Evolutionary conservation across 2,329 filamentous ascomycete species (phyloP).

Genomic region (Penicillium sp.): DNA sequence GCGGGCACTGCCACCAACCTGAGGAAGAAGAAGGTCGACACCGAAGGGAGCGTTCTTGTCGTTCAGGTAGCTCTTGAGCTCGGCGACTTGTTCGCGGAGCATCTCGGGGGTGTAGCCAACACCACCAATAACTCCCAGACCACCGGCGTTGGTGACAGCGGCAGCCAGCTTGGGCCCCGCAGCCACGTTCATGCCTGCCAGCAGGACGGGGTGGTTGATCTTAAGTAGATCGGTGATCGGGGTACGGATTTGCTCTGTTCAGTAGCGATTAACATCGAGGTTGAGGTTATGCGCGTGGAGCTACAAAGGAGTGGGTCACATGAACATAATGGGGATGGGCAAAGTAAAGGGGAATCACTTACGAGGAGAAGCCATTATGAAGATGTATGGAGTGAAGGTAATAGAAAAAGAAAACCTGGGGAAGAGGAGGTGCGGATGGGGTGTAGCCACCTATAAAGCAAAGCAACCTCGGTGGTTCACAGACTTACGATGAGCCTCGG

Average conservation of each 20-base stretch:
- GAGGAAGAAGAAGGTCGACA: constrained; percentile 87
- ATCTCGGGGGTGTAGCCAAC: constrained; percentile 92
- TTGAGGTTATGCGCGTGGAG: neutral
- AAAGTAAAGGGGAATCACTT: constrained; percentile 42
- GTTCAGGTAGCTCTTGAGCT: constrained; percentile 81
- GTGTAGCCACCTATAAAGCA: constrained; percentile 16
- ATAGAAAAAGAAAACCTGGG: constrained; percentile 17
- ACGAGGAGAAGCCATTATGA: constrained; percentile 75
- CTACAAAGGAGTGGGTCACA: constrained; percentile 6
- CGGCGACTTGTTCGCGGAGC: constrained; percentile 89
- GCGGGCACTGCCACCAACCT: constrained; percentile 88
- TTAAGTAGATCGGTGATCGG: constrained; percentile 92
- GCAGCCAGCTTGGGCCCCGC: constrained; percentile 94
- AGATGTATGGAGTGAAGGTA: constrained; percentile 6
- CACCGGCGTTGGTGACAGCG: constrained; percentile 94
- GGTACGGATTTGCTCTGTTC: constrained; percentile 80
- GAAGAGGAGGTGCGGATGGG: constrained; percentile 11
- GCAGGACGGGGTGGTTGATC: constrained; percentile 93
- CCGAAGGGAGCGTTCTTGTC: constrained; percentile 96
- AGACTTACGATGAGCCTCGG: constrained; percentile 18
- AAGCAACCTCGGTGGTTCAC: constrained; percentile 17
- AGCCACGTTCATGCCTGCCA: constrained; percentile 99
- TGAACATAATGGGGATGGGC: constrained; percentile 19
- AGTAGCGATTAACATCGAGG: constrained; percentile 19
- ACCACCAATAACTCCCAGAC: constrained; percentile 93